phyloP scores from a whole-genome alignment of 192 early-diverging fungal genomes.

The Entomortierella lignicola region DNA sequence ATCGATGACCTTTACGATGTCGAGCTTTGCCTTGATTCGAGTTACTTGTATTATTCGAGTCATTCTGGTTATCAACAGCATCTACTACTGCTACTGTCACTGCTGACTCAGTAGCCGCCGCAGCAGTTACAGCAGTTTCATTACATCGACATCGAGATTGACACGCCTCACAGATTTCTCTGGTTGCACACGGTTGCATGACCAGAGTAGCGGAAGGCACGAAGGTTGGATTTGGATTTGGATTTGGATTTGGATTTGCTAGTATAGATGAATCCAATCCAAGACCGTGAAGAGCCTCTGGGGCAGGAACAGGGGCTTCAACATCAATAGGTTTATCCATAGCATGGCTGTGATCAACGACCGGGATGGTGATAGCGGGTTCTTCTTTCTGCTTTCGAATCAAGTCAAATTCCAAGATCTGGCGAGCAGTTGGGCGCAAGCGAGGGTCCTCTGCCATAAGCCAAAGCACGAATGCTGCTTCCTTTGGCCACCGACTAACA shows the following conservation, averaged over 20 bases:
- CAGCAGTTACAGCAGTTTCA: background rate
- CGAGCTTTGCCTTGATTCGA: background rate
- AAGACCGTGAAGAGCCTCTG: slow-evolving; percentile 6
- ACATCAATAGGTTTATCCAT: background rate
- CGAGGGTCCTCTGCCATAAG: slow-evolving; percentile 82
- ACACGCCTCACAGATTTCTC: slow-evolving; percentile 20
- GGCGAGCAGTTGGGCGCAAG: slow-evolving; percentile 73
- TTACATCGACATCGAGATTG: slow-evolving; percentile 25
- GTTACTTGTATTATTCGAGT: background rate
- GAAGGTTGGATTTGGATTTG: background rate
- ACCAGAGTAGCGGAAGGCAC: background rate
- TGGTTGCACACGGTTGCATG: background rate
- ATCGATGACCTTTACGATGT: slow-evolving; percentile 3
- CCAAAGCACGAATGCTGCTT: slow-evolving; percentile 86
- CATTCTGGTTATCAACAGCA: background rate
- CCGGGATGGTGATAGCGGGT: background rate
- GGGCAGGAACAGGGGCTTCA: background rate
- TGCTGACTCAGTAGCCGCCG: background rate
- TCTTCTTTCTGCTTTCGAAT: slow-evolving; percentile 61
- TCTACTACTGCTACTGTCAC: background rate
- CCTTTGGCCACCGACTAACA: slow-evolving; percentile 75
- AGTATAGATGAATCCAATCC: background rate
- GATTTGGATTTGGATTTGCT: background rate
- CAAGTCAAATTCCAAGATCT: slow-evolving; percentile 79
- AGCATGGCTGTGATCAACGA: background rate